Base-by-base conservation (phyloP, 371 early-diverging fungal genomes). In the Mortierella sp. region DNA sequence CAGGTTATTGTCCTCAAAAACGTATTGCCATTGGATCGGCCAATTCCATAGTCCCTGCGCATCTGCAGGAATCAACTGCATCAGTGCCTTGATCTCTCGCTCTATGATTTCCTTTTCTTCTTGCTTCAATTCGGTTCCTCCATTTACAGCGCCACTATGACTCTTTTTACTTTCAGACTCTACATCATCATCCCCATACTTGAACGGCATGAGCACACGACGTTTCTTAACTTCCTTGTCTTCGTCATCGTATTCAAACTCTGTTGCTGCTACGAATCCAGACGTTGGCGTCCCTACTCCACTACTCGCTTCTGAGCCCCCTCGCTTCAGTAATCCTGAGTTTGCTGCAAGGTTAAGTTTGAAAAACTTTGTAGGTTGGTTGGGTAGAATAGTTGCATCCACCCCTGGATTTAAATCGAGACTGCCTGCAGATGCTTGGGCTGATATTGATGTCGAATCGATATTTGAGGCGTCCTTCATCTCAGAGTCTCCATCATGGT, bases 11-110 rank as follows among this genome's bases (percentile, higher is more conserved):
- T 93, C 94, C 64, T 92, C 91, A 59, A 91, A 89, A 61, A 95
- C 61, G 69, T 87, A 88, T 51, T 93, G 89, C 95, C 95, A 96
- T 64, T 91, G 89, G 15, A 96, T 87, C 22, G 83, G 66, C 91
- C 93, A 96, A 0, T 68, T 86, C 89, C 91, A 94, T 56, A 96
- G 70, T 2, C 89, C 92, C 23, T 91, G 87, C 56, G 90, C 85
- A n/a, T 92, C 94, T 2, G 93, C 89, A n/a, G 95, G 95, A 75
- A 96, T 92, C 35, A 85, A 83, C 45, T 86, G 87, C 56, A 94
- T 89, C 31, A 95, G 76, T 2, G 88, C 89, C 72, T 92, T 90
- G 23, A 93, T 84, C 56, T 86, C 68, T 43, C 67, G 42, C 32
- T 57, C 61, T 54, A 47, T 64, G 29, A 59, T 60, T 34, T 63